A percentile compares a stretch with the other conserved stretches of the same genome.
Evolutionary conservation across 2,329 filamentous ascomycete species (phyloP).

Genomic region (Apiospora sp.): DNA sequence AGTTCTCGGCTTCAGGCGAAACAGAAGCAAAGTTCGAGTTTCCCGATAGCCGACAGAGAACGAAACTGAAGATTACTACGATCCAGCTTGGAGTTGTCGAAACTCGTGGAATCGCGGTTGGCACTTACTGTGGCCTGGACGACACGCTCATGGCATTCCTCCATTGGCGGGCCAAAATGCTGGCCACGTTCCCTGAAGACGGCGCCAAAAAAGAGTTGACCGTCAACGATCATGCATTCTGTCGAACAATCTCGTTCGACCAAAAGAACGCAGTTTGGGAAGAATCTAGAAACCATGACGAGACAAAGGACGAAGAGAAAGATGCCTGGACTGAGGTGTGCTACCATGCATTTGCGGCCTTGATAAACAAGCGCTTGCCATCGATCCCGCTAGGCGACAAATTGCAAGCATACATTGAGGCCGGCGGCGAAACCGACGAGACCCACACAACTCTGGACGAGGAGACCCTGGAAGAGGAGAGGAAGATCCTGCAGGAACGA

Average conservation of each 20-base stretch:
- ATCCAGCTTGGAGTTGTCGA: background rate
- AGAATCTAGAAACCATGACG: background rate
- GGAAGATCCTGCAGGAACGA: slow-evolving; percentile 33
- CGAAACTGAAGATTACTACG: background rate
- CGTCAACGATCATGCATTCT: no score
- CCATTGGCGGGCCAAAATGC: slow-evolving; percentile 43
- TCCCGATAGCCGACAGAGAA: background rate
- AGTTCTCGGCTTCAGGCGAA: background rate
- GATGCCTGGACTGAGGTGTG: background rate
- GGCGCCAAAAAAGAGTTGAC: no score
- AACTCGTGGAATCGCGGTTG: slow-evolving; percentile 36
- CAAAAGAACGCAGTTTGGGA: background rate
- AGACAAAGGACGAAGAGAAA: fast-evolving
- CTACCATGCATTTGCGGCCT: background rate
- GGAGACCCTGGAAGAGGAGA: no score
- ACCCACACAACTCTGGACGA: no score
- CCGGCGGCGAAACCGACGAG: no score
- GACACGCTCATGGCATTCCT: slow-evolving; percentile 48
- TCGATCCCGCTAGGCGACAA: background rate
- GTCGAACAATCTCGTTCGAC: background rate
- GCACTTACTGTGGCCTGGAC: slow-evolving; percentile 37
- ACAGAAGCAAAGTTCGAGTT: background rate
- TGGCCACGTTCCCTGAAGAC: slow-evolving; percentile 24
- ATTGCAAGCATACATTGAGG: no score
- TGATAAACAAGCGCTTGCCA: background rate